Evolutionary conservation across 2,329 filamentous ascomycete species (phyloP), one percentile per base, ranked within the genome.

Genomic region (Apiospora saccharicola): DNA sequence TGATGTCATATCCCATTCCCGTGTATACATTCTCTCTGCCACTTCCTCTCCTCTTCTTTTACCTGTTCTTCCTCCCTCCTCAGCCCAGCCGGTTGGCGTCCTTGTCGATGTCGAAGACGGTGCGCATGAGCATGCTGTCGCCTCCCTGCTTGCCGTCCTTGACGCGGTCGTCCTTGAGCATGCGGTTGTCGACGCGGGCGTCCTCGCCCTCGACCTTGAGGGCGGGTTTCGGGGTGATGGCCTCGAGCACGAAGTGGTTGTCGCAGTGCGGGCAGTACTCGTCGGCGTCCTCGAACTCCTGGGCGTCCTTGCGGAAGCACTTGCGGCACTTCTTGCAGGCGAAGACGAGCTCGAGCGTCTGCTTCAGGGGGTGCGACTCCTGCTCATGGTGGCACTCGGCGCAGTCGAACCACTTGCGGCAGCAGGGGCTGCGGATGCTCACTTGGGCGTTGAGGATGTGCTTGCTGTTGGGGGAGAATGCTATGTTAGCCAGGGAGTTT

Each of bases 241-340:
- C 97, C 5, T 98, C 95, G 75, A 99, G 87, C 51, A 99, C 93
- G 80, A 95, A 99, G 84, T 99, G 97, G 85, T 99, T 99, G 82
- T 99, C 96, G 86, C 96, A 99, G 85, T 98, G 94, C 30, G 96
- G 97, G 86, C 96, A 99, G 88, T 97, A 99, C 83, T 99, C 97
- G 85, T 99, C 96, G 81, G 94, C 92, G 78, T 99, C 96, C 77
- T 99, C 96, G 78, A 98, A 98, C 82, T 98, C 94, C 75, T 90
- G 86, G 67, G 93, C 93, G 79, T 99, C 94, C 82, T 98, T 99
- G 77, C 96, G 93, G 87, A 99, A 99, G 83, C 92, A 95, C 85
- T 99, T 99, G 78, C 93, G 95, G 91, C 96, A 99, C 86, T 99
- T 99, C 80, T 99, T 99, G 90, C 96, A 99, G 70, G 94, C 94